These are phyloP conservation scores for Mycosphaerella sp. DNA, from an alignment of 2,329 filamentous ascomycete species.

Conservation along the genomic window DNA sequence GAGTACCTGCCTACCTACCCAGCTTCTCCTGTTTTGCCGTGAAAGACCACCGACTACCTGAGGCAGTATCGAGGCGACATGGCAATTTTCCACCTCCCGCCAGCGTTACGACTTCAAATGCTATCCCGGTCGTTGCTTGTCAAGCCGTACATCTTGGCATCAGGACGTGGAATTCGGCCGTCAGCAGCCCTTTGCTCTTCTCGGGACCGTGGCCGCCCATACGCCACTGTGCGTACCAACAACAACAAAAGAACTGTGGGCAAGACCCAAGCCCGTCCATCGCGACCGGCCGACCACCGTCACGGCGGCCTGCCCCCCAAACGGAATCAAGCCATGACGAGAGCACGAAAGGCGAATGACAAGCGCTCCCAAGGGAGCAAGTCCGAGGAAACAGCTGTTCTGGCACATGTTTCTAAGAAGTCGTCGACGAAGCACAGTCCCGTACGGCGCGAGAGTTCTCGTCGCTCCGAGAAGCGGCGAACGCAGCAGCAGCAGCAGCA, in stretches of 20 bases:
- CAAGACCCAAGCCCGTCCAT: background rate
- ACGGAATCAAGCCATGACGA: slow-evolving; percentile 4
- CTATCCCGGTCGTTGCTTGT: background rate
- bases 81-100: slow-evolving; percentile 10
- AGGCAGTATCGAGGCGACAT: background rate
- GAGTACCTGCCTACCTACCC: no score
- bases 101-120: slow-evolving; percentile 8
- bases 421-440: background rate
- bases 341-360: slow-evolving; percentile 5
- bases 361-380: background rate
- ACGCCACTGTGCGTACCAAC: slow-evolving; percentile 3
- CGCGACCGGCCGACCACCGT: background rate
- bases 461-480: background rate
- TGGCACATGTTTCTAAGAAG: background rate
- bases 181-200: background rate
- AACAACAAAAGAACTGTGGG: background rate
- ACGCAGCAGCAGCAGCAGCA: background rate
- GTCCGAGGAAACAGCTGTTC: slow-evolving; percentile 7
- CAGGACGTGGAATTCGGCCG: background rate
- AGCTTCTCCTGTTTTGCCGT: no score
- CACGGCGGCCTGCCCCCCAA: background rate
- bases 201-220: background rate
- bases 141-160: background rate
- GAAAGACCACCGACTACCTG: no score
- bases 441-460: background rate